Base-by-base conservation (phyloP, 192 early-diverging fungal genomes). In the Rhizophagus prolifer region DNA sequence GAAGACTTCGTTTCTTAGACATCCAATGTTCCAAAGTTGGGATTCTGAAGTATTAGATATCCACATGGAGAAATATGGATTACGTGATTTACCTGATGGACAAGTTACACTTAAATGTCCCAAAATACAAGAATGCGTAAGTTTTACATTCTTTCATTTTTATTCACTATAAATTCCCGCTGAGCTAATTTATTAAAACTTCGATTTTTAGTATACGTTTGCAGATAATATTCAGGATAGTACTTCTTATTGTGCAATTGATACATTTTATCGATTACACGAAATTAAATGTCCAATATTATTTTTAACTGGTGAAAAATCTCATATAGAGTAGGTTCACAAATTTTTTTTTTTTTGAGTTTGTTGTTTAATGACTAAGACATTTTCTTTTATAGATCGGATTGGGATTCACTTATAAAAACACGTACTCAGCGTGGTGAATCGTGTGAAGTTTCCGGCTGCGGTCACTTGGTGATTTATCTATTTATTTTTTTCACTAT, bases 1-100 rank as follows among this genome's bases (percentile, higher is more conserved):
- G 9, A 65, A 73, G 19, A 58, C 74, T 14, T 67, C 58, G 0
- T 78, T 87, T 21, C 14, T 72, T 25, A 58, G 70, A 23, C 81
- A 77, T 59, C 26, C 41, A 23, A 86, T 87, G 66, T 88, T 80
- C 31, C 74, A 81, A 59, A 62, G 46, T 0, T 88, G 85, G 77
- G 81, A 85, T 64, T 79, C 85, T 60, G 87, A 90, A 31, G 82
- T 82, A 50, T 71, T 90, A 25, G 81, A 90, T 19, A 58, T 85
- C 13, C 88, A 86, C 74, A 46, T 91, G 23, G 89, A 88, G 86
- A 68, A 86, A 70, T 79, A 82, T 65, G 87, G 83, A 14, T 72
- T 86, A 79, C 50, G 81, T 26, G 81, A 88, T 13, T 77, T 76
- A 21, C 71, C 72, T 23, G 75, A 85, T 26, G 82, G 79, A 5